Evolutionary conservation across 2,329 filamentous ascomycete species (phyloP), one percentile per base, ranked within the genome.

Genomic region (Penicillium brevicompactum): DNA sequence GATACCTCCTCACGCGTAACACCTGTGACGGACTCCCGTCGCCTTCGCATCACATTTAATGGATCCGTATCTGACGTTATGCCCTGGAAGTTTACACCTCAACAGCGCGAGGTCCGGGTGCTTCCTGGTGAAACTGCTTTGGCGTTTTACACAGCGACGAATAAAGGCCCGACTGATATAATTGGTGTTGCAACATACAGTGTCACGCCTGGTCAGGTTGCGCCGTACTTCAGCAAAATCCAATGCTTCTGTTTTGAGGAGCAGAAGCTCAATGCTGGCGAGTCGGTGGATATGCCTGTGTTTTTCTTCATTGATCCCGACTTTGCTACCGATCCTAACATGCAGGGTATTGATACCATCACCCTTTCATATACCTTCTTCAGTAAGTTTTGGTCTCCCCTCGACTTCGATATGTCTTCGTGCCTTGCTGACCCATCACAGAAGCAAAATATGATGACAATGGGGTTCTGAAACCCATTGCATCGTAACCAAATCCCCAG

Each of bases 211-310:
- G 94, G 86, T 3, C 94, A 99, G 77, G 92, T 96, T 43, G 93
- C 94, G 42, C 92, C 91, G 1, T 99, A 99, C 74, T 99, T 99
- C 72, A 95, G 90, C 84, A 99, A 99, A 83, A 99, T 99, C 44
- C 94, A 99, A 76, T 99, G 94, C 71, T 99, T 99, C 76, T 99
- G 94, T 76, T 99, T 99, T 68, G 94, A 99, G 78, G 93, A 92
- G 73, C 94, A 99, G 82, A 84, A 95, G 58, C 76, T 99, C 62
- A 93, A 94, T 71, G 92, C 92, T 5, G 92, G 93, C 43, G 95
- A 99, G 82, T 94, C 92, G 43, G 94, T 99, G 51, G 94, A 99
- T 74, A 99, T 99, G 95, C 95, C 94, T 0, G 95, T 99, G 0
- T 99, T 99, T 76, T 99, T 99, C 78, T 99, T 97, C 75, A 89